Evolutionary conservation across 306 rosid genomes (phyloP).

Genomic region (Pyrus bretschneideri): DNA sequence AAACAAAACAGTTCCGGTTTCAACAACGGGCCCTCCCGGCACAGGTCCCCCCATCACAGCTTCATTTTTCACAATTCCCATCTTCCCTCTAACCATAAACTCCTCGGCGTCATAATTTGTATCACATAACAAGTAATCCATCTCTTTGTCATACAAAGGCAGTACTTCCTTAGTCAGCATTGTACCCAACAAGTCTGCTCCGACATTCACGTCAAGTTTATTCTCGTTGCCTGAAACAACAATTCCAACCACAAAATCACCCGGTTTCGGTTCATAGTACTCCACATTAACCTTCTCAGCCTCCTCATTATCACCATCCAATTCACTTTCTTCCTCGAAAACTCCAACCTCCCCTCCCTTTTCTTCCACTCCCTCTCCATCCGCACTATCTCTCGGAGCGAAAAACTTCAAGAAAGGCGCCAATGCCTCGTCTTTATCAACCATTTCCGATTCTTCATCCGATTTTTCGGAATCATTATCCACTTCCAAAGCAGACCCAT

Average conservation of each 20-base stretch:
- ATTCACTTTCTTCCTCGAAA: conserved; percentile 32
- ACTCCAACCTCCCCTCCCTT: conserved; percentile 24
- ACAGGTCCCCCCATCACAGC: conserved; percentile 41
- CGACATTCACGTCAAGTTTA: conserved; percentile 78
- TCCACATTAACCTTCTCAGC: conserved; percentile 49
- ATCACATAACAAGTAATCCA: conserved; percentile 76
- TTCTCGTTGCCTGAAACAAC: conserved; percentile 92
- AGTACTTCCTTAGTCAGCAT: conserved; percentile 97
- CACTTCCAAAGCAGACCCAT: conserved; percentile 35
- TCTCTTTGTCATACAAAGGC: conserved; percentile 80
- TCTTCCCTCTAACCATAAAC: conserved; percentile 64
- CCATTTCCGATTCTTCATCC: conserved; percentile 26
- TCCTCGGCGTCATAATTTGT: conserved; percentile 36
- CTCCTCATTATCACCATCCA: conserved; percentile 30
- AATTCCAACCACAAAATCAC: conserved; percentile 85
- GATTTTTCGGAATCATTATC: conserved; percentile 27
- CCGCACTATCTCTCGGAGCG: conserved; percentile 39
- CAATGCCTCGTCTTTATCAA: conserved; percentile 41
- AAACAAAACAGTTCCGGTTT: conserved; percentile 75
- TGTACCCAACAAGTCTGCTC: conserved; percentile 84
- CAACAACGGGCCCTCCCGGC: conserved; percentile 70
- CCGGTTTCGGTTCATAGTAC: conserved; percentile 91
- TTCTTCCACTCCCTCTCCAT: conserved; percentile 34
- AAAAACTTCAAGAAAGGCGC: conserved; percentile 89
- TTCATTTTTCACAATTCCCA: conserved; percentile 69